Evolutionary conservation across 768 basidiomycete species (phyloP).

Genomic region (Naganishia antarctica): DNA sequence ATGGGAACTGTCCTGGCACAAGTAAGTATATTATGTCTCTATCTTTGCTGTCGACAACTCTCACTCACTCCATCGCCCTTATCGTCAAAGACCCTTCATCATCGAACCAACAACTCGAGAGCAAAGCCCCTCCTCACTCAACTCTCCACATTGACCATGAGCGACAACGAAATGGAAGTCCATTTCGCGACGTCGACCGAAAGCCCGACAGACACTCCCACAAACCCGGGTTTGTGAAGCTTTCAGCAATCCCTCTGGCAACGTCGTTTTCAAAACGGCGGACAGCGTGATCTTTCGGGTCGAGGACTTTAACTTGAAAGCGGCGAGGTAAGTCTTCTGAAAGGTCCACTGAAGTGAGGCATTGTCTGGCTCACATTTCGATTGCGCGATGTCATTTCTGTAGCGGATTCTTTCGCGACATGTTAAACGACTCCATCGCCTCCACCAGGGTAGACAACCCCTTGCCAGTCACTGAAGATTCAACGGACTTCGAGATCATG

Average conservation of each 20-base stretch:
- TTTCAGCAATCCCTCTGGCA: neutral
- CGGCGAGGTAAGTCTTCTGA: neutral
- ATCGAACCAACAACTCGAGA: too few relatives aligned
- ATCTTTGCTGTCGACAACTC: too few relatives aligned
- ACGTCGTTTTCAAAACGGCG: neutral
- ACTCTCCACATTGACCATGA: too few relatives aligned
- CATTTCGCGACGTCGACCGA: too few relatives aligned
- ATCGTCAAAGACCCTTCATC: too few relatives aligned
- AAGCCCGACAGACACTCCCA: too few relatives aligned
- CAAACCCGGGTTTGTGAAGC: neutral
- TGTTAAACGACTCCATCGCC: neutral
- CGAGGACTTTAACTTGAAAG: neutral
- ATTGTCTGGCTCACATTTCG: neutral
- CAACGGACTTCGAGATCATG: neutral
- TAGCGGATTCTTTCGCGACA: neutral
- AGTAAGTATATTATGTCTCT: too few relatives aligned
- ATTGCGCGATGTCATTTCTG: neutral
- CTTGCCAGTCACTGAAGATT: neutral
- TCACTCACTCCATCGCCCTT: too few relatives aligned
- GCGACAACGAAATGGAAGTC: too few relatives aligned
- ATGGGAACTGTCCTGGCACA: too few relatives aligned
- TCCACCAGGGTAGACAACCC: neutral
- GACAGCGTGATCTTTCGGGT: constrained; percentile 3
- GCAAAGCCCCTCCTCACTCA: too few relatives aligned
- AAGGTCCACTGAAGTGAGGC: neutral